Evolutionary conservation across 257 asterid genomes (phyloP).

Genomic region (Solanum habrochaites): DNA sequence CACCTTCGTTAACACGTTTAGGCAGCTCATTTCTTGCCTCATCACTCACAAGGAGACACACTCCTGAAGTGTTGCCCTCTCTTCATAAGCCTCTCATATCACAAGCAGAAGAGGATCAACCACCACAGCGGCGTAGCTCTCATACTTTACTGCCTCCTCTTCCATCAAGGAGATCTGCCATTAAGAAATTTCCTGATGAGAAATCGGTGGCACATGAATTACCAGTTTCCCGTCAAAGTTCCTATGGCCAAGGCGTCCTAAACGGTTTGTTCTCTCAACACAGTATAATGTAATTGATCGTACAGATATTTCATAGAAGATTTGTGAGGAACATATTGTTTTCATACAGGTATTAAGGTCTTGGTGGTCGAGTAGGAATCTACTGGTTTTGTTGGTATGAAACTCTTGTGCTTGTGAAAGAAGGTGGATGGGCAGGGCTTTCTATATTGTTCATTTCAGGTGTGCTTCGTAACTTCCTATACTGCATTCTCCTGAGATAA

Average conservation of each 20-base stretch:
- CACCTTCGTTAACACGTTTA: slow-evolving; percentile 48
- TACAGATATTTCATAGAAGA: background rate
- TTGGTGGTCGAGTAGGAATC: slow-evolving; percentile 98
- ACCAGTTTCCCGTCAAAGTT: slow-evolving; percentile 46
- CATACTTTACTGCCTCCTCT: slow-evolving; percentile 51
- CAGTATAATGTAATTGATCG: background rate
- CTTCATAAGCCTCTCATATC: slow-evolving; percentile 61
- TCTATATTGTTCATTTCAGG: slow-evolving; percentile 61
- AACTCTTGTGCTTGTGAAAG: slow-evolving; percentile 70
- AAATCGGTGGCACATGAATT: slow-evolving; percentile 51
- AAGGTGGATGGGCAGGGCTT: slow-evolving; percentile 96
- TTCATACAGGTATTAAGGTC: slow-evolving; percentile 65
- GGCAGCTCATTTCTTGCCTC: slow-evolving; percentile 75
- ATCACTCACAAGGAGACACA: slow-evolving; percentile 55
- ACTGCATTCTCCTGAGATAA: slow-evolving; percentile 69
- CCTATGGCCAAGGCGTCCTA: slow-evolving; percentile 70
- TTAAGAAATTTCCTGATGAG: slow-evolving; percentile 31
- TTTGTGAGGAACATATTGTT: background rate
- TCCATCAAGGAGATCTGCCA: slow-evolving; percentile 43
- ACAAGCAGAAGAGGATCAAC: slow-evolving; percentile 26
- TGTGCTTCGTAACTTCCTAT: slow-evolving; percentile 69
- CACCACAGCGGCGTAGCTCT: slow-evolving; percentile 45
- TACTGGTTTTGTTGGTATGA: too few relatives aligned
- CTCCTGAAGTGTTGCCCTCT: slow-evolving; percentile 70
- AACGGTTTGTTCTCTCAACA: slow-evolving; percentile 34